Evolutionary conservation across 768 basidiomycete genomes (phyloP).

Genomic region (Lactarius psammicola): DNA sequence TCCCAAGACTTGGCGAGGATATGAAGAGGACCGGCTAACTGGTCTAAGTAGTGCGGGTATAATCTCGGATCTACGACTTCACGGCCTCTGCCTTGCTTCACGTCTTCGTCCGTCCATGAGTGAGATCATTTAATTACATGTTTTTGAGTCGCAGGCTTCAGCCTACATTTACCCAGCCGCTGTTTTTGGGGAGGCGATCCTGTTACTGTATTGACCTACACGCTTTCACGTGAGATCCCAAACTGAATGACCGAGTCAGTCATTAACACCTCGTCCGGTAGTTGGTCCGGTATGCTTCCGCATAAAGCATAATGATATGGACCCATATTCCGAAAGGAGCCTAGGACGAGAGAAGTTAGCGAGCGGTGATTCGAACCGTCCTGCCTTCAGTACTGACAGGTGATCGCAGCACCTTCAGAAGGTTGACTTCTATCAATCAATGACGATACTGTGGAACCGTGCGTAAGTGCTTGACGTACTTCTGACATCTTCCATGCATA

Average conservation of each 20-base stretch:
- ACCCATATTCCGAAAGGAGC: conserved; percentile 1
- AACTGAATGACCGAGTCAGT: neutral
- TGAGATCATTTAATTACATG: neutral
- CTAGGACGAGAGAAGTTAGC: conserved; percentile 4
- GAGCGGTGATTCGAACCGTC: neutral
- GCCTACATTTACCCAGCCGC: neutral
- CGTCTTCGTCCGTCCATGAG: neutral
- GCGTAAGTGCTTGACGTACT: conserved; percentile 10
- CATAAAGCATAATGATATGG: neutral
- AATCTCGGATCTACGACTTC: neutral
- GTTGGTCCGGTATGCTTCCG: neutral
- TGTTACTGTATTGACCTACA: neutral
- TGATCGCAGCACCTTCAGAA: neutral
- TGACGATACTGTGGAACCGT: neutral
- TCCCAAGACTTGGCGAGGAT: neutral
- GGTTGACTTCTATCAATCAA: conserved; percentile 3
- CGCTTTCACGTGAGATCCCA: neutral
- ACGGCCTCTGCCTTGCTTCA: neutral
- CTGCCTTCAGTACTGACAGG: neutral
- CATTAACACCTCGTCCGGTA: neutral
- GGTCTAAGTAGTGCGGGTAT: neutral
- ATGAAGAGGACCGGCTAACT: neutral
- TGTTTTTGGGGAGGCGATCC: neutral
- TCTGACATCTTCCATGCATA: conserved; percentile 10
- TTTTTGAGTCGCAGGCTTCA: neutral